Percentiles rank a stretch among this genome's conserved stretches.
Conservation (phyloP, 768 basidiomycete genomes). For the Phanerodontia chrysosporium region DNA sequence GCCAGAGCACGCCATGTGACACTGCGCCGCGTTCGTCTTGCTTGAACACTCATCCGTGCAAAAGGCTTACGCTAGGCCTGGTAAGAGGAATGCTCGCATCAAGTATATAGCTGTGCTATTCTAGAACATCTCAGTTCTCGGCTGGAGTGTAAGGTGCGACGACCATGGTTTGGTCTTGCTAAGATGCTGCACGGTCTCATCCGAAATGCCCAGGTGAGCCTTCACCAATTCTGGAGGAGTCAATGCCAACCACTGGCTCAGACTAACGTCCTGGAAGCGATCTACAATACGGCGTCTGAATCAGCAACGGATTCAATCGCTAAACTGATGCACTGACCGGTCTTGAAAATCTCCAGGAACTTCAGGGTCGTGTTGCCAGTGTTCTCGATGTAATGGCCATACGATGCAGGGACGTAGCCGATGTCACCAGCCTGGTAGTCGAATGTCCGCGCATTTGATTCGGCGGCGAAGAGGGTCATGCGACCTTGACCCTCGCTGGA, state of each 20-base stretch:
- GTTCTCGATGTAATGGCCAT: slow-evolving; percentile 66
- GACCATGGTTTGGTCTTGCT: slow-evolving; percentile 15
- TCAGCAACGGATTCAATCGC: not conserved
- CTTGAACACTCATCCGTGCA: too few relatives aligned
- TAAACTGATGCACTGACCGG: slow-evolving; percentile 28
- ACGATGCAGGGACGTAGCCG: slow-evolving; percentile 50
- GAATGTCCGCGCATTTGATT: slow-evolving; percentile 33
- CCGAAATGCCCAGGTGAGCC: slow-evolving; percentile 20
- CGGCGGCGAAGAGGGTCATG: slow-evolving; percentile 36
- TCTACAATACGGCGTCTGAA: not conserved
- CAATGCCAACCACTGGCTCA: slow-evolving; percentile 23
- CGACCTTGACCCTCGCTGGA: slow-evolving; percentile 34
- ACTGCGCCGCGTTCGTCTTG: too few relatives aligned
- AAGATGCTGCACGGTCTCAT: slow-evolving; percentile 14
- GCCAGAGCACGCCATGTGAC: not conserved
- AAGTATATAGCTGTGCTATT: not conserved
- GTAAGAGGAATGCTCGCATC: not conserved
- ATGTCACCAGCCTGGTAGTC: slow-evolving; percentile 40
- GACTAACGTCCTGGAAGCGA: slow-evolving; percentile 9
- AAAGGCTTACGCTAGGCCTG: too few relatives aligned
- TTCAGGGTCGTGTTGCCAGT: slow-evolving; percentile 50
- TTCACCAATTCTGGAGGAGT: slow-evolving; percentile 23
- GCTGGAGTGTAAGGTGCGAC: not conserved
- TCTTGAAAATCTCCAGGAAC: slow-evolving; percentile 56
- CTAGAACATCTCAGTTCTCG: not conserved